Evolutionary conservation across 768 basidiomycete species (phyloP), one percentile per base, ranked within the genome.

Genomic region (Scleroderma citrinum): DNA sequence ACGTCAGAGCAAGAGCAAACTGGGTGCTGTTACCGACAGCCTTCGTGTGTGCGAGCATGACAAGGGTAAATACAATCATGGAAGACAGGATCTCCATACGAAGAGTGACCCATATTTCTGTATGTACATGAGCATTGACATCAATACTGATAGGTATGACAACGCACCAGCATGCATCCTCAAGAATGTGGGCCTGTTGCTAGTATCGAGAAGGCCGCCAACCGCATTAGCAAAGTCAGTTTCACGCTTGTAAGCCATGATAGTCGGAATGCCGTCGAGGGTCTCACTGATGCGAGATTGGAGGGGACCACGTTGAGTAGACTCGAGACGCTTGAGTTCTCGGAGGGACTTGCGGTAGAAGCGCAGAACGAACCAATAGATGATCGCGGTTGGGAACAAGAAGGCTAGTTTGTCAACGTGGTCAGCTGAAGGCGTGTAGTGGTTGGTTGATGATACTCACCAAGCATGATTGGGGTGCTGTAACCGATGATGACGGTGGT

Each of bases 261-360:
- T 73, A 11, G 75, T 76, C 3, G 64, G 61, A 21, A 68, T 69
- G 4, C 77, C 78, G 19, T 70, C 69, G 5, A 80, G 66, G 2
- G 71, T 74, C 60, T 80, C 78, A 37, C 69, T 71, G 62, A 78
- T 78, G 47, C 74, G 74, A 2, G 75, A 70, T 50, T 80, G 78
- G 17, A 80, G 71, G 3, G 71, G 68, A 7, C 72, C 72, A 12
- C 75, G 73, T 5, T 76, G 67, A 37, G 69, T 63, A 37, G 73
- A 70, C 54, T 78, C 76, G 55, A 61, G 40, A 37, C 58, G 56
- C 60, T 79, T 78, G 61, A 78, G 69, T 56, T 76, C 74, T 17
- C 76, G 66, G 0, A 75, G 70, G 11, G 68, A 68, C n/a, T 64
- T 62, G 52, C 76, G 72, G 62, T 78, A 77, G 68, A 74, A 77